phyloP scores from a whole-genome alignment of 1,139 yeast genomes.

The Williopsis jadinii region DNA sequence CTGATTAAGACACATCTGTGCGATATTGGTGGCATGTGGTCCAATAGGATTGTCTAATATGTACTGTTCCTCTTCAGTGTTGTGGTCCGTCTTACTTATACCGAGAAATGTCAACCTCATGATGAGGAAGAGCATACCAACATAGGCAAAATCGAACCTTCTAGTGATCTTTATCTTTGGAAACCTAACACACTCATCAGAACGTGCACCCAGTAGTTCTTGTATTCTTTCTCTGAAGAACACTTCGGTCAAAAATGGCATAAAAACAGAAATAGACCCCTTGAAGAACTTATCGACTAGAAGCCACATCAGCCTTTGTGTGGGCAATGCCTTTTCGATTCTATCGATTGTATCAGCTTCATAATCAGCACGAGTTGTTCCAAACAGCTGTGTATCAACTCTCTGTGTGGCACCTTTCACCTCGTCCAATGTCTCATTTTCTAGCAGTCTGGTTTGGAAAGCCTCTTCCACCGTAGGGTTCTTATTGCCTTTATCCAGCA shows the following conservation, averaged over 20 bases:
- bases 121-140: slow-evolving; percentile 37
- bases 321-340: slow-evolving; percentile 39
- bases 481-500: slow-evolving; percentile 14
- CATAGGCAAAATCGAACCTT: slow-evolving; percentile 39
- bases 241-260: slow-evolving; percentile 43
- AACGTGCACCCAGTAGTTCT: slow-evolving; percentile 19
- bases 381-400: slow-evolving; percentile 12
- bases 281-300: slow-evolving; percentile 39
- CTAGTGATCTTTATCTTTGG: slow-evolving; percentile 26
- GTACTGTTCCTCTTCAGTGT: slow-evolving; percentile 31
- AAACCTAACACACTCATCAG: slow-evolving; percentile 16
- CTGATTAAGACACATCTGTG: slow-evolving; percentile 46
- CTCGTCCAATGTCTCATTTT: slow-evolving; percentile 30
- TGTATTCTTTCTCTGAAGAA: slow-evolving; percentile 26
- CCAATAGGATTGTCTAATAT: slow-evolving; percentile 42
- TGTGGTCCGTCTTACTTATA: slow-evolving; percentile 17
- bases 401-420: slow-evolving; percentile 10
- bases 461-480: slow-evolving; percentile 18
- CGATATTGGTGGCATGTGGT: slow-evolving; percentile 37
- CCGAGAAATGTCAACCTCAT: slow-evolving; percentile 34
- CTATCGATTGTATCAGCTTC: slow-evolving; percentile 20
- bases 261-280: slow-evolving; percentile 34
- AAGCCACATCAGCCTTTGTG: slow-evolving; percentile 36
- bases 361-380: slow-evolving; percentile 9
- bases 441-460: slow-evolving; percentile 25